These are phyloP conservation scores for Gossypium bickii DNA, from an alignment of 345 rosid genomes.

Conservation along the genomic window DNA sequence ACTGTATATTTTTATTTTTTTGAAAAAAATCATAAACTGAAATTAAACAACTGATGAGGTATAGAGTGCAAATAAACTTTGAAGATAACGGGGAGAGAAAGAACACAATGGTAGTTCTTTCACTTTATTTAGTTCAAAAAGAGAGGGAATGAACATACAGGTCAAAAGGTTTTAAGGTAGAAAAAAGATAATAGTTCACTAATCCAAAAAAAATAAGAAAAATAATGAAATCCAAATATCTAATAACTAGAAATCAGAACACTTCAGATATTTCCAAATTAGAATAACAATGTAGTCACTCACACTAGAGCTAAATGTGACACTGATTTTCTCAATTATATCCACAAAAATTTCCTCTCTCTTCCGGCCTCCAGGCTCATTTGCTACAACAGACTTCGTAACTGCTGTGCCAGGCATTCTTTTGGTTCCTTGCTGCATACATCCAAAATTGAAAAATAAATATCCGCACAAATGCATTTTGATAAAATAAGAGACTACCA, in stretches of 20 bases:
- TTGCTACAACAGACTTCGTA: slow-evolving; percentile 93
- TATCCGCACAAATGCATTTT: slow-evolving; percentile 11
- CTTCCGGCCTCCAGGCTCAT: slow-evolving; percentile 94
- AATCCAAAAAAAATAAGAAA: neutral
- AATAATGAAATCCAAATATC: neutral
- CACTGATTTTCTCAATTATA: slow-evolving; percentile 96
- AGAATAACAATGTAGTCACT: slow-evolving; percentile 25
- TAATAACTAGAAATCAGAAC: neutral
- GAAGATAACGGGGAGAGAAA: neutral
- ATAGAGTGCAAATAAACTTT: neutral
- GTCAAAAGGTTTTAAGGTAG: neutral
- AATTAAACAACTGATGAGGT: neutral
- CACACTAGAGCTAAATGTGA: slow-evolving; percentile 97
- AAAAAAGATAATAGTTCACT: neutral
- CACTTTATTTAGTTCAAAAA: neutral
- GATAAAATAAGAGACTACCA: neutral
- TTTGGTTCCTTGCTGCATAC: slow-evolving; percentile 85
- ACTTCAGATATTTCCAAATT: neutral
- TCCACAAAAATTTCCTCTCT: slow-evolving; percentile 99
- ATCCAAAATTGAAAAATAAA: slow-evolving; percentile 25
- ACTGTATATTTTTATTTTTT: neutral
- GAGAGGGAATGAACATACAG: neutral
- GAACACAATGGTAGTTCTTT: neutral
- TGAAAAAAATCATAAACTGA: neutral
- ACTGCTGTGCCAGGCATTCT: slow-evolving; percentile 99